Conservation (phyloP, 2,329 filamentous ascomycete genomes). For the Aspergillus ibericus region DNA sequence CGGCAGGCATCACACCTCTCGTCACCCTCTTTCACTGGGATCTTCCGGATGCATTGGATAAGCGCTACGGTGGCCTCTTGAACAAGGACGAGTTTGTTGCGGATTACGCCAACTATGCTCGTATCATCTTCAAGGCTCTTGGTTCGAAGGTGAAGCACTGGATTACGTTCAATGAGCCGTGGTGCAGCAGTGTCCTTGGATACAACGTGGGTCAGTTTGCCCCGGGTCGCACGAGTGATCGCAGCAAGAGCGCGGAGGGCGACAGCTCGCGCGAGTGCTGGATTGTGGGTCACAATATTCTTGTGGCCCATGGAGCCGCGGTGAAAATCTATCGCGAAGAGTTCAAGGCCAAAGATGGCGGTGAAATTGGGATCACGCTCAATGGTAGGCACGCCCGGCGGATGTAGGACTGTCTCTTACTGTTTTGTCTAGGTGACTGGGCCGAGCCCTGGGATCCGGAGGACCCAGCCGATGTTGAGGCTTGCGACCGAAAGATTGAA, state of each 20-base stretch:
- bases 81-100: conserved; percentile 79
- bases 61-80: conserved; percentile 77
- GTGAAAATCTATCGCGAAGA: conserved; percentile 82
- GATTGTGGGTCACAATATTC: conserved; percentile 76
- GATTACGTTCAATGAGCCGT: conserved; percentile 91
- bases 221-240: conserved; percentile 77
- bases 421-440: conserved; percentile 63
- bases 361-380: conserved; percentile 82
- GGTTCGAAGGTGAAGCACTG: conserved; percentile 76
- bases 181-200: conserved; percentile 78
- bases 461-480: conserved; percentile 72
- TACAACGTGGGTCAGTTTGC: conserved; percentile 78
- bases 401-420: not conserved
- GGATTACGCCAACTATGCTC: conserved; percentile 78
- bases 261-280: conserved; percentile 77
- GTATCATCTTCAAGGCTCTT: conserved; percentile 71
- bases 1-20: conserved; percentile 74
- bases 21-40: conserved; percentile 90
- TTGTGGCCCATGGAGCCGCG: conserved; percentile 76
- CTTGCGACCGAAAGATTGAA: conserved; percentile 77
- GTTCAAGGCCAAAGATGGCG: conserved; percentile 70
- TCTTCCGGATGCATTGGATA: conserved; percentile 73
- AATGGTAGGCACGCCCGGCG: conserved; percentile 59
- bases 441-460: conserved; percentile 79
- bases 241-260: conserved; percentile 67